Evolutionary conservation across 768 basidiomycete species (phyloP).

Genomic region (Symmetrospora coprosmae): DNA sequence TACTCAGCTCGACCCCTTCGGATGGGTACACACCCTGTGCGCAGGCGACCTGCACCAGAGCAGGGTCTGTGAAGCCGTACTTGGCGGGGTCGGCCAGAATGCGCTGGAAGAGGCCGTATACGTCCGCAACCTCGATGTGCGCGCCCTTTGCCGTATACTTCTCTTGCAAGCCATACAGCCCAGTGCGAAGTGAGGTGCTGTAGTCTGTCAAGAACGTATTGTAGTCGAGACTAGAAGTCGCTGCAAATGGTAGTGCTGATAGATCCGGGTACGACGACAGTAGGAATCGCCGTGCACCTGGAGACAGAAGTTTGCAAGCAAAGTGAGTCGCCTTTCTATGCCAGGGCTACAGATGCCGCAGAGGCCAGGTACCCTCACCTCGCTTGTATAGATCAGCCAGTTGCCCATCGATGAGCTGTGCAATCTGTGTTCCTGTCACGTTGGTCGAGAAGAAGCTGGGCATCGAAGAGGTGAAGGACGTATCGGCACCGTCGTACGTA

Average conservation of each 20-base stretch:
- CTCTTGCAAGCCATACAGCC: neutral
- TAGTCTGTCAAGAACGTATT: neutral
- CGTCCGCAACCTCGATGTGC: neutral
- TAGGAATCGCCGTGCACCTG: neutral
- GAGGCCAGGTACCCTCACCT: neutral
- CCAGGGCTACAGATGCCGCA: neutral
- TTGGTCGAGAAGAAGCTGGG: neutral
- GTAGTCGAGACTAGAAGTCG: neutral
- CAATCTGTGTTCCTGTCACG: neutral
- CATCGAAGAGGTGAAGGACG: too few relatives aligned
- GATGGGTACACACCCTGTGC: neutral
- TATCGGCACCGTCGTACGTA: too few relatives aligned
- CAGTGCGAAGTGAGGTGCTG: neutral
- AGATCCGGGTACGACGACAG: neutral
- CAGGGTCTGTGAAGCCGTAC: slow-evolving; percentile 3
- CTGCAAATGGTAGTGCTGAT: neutral
- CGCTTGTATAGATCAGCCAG: neutral
- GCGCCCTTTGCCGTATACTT: neutral
- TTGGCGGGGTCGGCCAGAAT: neutral
- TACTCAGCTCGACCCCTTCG: neutral
- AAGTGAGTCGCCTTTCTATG: too few relatives aligned
- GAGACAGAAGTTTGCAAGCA: neutral
- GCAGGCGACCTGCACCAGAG: neutral
- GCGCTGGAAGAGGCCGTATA: neutral
- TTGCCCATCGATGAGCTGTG: neutral